Base-by-base conservation (phyloP, 331 rosid genomes). In the Quercus tomentella region DNA sequence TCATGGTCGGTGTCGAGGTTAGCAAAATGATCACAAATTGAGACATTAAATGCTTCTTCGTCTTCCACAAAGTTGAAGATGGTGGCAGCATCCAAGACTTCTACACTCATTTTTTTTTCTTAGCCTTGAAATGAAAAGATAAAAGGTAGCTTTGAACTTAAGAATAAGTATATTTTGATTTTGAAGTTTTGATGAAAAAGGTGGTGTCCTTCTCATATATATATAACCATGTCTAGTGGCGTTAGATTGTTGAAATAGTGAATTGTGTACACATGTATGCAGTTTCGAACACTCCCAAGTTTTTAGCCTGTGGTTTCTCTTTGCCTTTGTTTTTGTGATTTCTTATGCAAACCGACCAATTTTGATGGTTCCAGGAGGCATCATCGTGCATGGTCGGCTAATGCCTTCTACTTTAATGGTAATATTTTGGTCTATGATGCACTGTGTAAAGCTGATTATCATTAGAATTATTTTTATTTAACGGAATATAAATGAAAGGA, bases 91-190 rank as follows among this genome's bases (percentile, higher is more conserved):
- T 93, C 92, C 72, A 93, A 52, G 4, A 93, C 70, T 80, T 89
- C 97, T 30, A 93, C 92, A 73, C 97, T 91, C 97, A 91, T 93
- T 43, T 86, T 89, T 89, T 33, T 35, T 23, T 67, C 49, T 4
- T 6, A 30, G 20, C 22, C 23, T 65, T 65, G 70, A 26, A 26
- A 26, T 62, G 69, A 15, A 62, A 10, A 62, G 2, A 35, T 14
- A 56, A 74, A 56, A 26, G 14, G 18, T 33, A 31, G 43, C 18
- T 77, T 28, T 25, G 31, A 68, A 55, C 26, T 15, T 7, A n/a
- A 22, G 43, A 45, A 45, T 49, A 6, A 14, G 22, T 25, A 16
- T 41, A 41, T 20, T 35, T 37, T n/a, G 58, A 65, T 65, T 26
- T 25, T 62, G 69, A 61, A 6, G 33, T 2, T 65, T 65, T 31